These are phyloP conservation scores for Sonneratia caseolaris DNA, from an alignment of 345 rosid genomes.

Conservation along the genomic window DNA sequence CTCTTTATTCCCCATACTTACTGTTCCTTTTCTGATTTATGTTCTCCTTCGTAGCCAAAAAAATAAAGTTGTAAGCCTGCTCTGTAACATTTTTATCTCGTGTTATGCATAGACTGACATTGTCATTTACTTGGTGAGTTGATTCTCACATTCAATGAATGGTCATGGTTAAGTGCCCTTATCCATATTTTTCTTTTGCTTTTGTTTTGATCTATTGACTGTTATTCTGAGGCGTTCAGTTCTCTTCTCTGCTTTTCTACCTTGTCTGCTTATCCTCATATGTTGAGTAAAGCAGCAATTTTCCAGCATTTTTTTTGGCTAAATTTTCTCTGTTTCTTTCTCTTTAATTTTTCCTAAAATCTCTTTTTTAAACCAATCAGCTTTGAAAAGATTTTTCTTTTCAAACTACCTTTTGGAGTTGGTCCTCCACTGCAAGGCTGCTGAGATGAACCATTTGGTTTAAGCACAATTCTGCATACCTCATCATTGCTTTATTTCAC, in stretches of 20 bases:
- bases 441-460: slow-evolving; percentile 17
- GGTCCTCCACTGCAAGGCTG: slow-evolving; percentile 12
- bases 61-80: too few relatives aligned
- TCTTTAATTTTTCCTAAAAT: too few relatives aligned
- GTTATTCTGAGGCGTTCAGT: neutral
- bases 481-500: slow-evolving; percentile 51
- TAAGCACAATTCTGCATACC: slow-evolving; percentile 23
- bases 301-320: slow-evolving; percentile 15
- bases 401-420: neutral
- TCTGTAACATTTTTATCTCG: neutral
- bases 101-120: neutral
- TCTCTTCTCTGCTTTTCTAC: slow-evolving; percentile 11
- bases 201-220: too few relatives aligned
- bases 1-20: too few relatives aligned
- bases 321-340: neutral
- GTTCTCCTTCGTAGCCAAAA: too few relatives aligned
- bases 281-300: slow-evolving; percentile 1
- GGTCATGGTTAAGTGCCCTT: neutral
- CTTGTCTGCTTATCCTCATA: slow-evolving; percentile 1
- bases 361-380: neutral
- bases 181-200: neutral
- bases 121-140: neutral
- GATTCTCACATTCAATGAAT: slow-evolving; percentile 1
- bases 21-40: too few relatives aligned
- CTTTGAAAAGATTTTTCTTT: neutral